A percentile compares a stretch with the other conserved stretches of the same genome.
phyloP scores from a whole-genome alignment of 1,284 basidiomycete species.

The Cutaneotrichosporon sp. region DNA sequence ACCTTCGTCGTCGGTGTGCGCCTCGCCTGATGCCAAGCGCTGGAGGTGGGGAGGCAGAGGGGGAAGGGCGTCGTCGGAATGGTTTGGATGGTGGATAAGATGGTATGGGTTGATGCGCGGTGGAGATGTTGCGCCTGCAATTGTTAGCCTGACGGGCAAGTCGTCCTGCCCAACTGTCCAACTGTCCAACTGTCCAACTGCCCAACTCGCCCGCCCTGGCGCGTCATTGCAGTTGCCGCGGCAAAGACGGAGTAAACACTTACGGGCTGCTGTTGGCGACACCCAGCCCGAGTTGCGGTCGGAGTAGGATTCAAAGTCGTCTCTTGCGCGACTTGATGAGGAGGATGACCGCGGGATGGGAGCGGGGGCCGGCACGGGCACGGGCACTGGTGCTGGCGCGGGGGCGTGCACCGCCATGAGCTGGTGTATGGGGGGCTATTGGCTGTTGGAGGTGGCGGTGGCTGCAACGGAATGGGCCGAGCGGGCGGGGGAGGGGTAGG shows the following conservation, averaged over 20 bases:
- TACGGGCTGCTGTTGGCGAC: not conserved
- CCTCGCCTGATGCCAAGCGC: constrained; percentile 15
- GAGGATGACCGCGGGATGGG: not conserved
- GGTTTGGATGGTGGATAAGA: constrained; percentile 25
- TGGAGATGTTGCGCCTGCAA: constrained; percentile 9
- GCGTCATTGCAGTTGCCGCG: too few species aligned
- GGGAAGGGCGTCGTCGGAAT: constrained; percentile 12
- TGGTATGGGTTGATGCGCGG: constrained; percentile 33
- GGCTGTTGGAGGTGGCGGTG: too few species aligned
- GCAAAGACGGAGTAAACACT: not conserved
- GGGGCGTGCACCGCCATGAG: constrained; percentile 16
- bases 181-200: too few species aligned
- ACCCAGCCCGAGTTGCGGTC: not conserved
- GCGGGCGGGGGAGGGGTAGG: not conserved
- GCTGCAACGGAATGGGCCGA: too few species aligned
- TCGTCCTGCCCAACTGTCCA: too few species aligned
- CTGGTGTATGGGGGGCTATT: too few species aligned
- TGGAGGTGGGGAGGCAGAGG: constrained; percentile 23
- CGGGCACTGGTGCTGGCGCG: constrained; percentile 3
- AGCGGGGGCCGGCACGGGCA: not conserved
- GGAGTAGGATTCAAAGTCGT: not conserved
- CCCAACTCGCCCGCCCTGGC: too few species aligned
- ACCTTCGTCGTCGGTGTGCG: constrained; percentile 16
- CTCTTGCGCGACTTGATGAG: not conserved
- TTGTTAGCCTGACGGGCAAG: not conserved